Evolutionary conservation across 2,329 filamentous ascomycete genomes (phyloP).

Genomic region (Cercospora sp.): DNA sequence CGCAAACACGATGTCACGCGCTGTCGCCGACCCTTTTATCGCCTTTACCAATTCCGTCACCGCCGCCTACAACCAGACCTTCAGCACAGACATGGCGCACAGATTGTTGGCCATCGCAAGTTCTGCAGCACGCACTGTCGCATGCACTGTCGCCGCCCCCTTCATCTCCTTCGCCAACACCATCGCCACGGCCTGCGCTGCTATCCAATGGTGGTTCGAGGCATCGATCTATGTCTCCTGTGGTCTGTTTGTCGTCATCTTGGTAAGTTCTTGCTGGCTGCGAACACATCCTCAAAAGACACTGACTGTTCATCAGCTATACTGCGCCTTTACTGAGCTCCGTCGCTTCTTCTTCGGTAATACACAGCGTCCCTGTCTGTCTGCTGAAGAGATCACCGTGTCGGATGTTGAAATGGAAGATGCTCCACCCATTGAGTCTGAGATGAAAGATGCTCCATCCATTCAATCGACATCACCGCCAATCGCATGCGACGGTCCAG

Average conservation of each 20-base stretch:
- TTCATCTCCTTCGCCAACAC: not conserved
- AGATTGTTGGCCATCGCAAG: not conserved
- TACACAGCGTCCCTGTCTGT: not conserved
- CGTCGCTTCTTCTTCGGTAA: not conserved
- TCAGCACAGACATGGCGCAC: not conserved
- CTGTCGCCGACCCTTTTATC: not conserved
- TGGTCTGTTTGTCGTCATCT: not conserved
- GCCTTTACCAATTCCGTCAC: not conserved
- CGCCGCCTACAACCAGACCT: not conserved
- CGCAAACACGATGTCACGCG: not conserved
- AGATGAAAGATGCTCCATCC: not conserved
- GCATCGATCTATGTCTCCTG: not conserved
- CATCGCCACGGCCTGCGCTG: not conserved
- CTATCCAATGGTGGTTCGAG: not conserved
- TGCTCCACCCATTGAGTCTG: not conserved
- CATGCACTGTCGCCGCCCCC: not conserved
- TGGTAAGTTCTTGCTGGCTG: not conserved
- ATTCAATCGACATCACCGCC: not conserved
- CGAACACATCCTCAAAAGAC: not conserved
- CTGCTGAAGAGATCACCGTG: not conserved
- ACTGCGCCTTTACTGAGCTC: not conserved
- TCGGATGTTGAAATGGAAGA: not conserved
- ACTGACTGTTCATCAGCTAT: not conserved
- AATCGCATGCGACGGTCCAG: not conserved
- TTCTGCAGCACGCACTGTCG: not conserved